Conservation (phyloP, 352 stramenopile genomes). For the Pythium utonaiense region DNA sequence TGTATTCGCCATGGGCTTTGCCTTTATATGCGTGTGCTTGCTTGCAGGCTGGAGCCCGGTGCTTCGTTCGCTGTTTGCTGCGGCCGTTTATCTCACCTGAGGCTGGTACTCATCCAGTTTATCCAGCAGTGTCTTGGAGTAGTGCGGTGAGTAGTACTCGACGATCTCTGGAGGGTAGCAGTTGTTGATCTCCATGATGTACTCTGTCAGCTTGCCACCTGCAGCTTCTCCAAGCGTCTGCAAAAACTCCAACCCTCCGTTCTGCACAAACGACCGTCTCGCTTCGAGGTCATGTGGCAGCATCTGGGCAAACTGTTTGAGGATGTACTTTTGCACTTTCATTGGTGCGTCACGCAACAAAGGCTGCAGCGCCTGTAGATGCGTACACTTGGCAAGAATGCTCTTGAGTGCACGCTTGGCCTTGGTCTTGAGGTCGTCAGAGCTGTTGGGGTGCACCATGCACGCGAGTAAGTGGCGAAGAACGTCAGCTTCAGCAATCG, state of each 20-base stretch:
- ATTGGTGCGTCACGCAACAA: constrained; percentile 89
- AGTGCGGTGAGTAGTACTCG: constrained; percentile 96
- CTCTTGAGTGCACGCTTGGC: constrained; percentile 93
- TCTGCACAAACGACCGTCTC: constrained; percentile 90
- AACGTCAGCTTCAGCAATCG: constrained; percentile 91
- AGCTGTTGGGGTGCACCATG: constrained; percentile 91
- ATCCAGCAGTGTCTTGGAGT: constrained; percentile 94
- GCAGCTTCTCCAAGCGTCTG: constrained; percentile 91
- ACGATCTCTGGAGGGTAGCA: constrained; percentile 96
- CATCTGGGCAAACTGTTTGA: constrained; percentile 94
- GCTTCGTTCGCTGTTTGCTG: not conserved
- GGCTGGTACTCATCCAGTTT: constrained; percentile 95
- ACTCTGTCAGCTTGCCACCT: constrained; percentile 92
- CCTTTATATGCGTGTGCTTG: not conserved
- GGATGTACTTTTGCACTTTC: constrained; percentile 96
- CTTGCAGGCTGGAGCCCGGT: not conserved
- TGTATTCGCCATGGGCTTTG: not conserved
- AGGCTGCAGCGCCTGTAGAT: constrained; percentile 90
- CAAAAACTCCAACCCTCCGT: constrained; percentile 91
- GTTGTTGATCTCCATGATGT: constrained; percentile 95
- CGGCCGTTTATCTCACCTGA: constrained; percentile 60
- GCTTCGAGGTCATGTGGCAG: constrained; percentile 92
- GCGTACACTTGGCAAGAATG: constrained; percentile 93
- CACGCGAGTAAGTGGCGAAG: constrained; percentile 91
- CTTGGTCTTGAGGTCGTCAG: constrained; percentile 93